Conservation (phyloP, 1,284 basidiomycete species). For the Trichosporon coremiiforme region DNA sequence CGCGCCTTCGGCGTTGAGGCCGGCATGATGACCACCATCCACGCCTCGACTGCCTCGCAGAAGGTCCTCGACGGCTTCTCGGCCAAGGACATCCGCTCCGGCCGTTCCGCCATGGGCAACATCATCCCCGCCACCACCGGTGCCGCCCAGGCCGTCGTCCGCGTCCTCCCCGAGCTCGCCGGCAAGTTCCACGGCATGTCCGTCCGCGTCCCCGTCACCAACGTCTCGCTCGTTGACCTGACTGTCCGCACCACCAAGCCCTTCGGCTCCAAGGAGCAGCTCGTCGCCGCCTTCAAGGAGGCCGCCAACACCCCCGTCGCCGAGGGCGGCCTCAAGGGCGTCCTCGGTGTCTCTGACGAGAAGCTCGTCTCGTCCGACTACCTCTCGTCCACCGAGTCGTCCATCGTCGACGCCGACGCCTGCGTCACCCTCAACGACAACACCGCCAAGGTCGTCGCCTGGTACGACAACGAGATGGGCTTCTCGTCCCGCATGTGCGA, state of each 20-base stretch:
- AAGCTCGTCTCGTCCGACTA: constrained; percentile 58
- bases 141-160: constrained; percentile 55
- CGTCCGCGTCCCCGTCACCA: constrained; percentile 57
- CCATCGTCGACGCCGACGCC: constrained; percentile 54
- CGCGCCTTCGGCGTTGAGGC: constrained; percentile 54
- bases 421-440: constrained; percentile 49
- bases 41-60: constrained; percentile 56
- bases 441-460: constrained; percentile 55
- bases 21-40: constrained; percentile 59
- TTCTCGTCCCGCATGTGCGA: constrained; percentile 39
- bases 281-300: constrained; percentile 50
- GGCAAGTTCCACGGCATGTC: constrained; percentile 58
- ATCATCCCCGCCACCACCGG: constrained; percentile 57
- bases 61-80: constrained; percentile 57
- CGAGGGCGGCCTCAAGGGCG: constrained; percentile 38
- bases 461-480: constrained; percentile 56
- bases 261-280: constrained; percentile 49
- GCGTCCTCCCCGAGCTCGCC: constrained; percentile 56
- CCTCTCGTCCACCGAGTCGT: constrained; percentile 47
- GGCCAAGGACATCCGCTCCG: constrained; percentile 54
- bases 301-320: constrained; percentile 40
- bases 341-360: constrained; percentile 54
- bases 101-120: constrained; percentile 53
- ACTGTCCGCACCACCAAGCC: constrained; percentile 53
- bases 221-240: constrained; percentile 57